Evolutionary conservation across 768 basidiomycete species (phyloP).

Genomic region (Termitomyces sp.): DNA sequence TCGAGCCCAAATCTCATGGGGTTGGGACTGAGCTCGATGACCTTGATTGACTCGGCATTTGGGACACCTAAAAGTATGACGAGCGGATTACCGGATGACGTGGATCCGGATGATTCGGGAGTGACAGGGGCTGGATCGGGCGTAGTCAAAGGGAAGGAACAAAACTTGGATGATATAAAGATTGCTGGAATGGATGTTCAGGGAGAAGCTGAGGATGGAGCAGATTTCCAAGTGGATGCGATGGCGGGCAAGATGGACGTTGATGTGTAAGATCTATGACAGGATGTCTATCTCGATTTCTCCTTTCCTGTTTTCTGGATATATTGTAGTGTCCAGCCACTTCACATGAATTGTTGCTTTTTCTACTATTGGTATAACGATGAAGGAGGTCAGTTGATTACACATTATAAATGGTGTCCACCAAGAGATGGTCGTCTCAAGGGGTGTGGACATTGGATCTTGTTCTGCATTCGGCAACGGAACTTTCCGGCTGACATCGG

Average conservation of each 20-base stretch:
- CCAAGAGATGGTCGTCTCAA: too few relatives aligned
- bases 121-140: conserved; percentile 3
- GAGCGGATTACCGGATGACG: conserved; percentile 17
- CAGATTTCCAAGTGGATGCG: neutral
- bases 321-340: neutral
- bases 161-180: conserved; percentile 20
- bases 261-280: conserved; percentile 11
- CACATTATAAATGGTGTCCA: too few relatives aligned
- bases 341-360: neutral
- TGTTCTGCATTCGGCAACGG: too few relatives aligned
- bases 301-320: neutral
- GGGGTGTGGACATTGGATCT: too few relatives aligned
- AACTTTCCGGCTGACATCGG: too few relatives aligned
- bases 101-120: neutral
- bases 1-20: conserved; percentile 25
- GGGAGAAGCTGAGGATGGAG: conserved; percentile 9
- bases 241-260: conserved; percentile 22
- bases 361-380: neutral
- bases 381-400: too few relatives aligned
- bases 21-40: conserved; percentile 17
- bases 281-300: neutral
- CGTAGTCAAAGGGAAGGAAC: conserved; percentile 11
- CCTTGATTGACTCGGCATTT: conserved; percentile 12
- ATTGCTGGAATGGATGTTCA: conserved; percentile 20
- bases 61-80: conserved; percentile 19